phyloP scores from a whole-genome alignment of 495 filamentous ascomycete genomes.

The Penicillium robsamsonii region DNA sequence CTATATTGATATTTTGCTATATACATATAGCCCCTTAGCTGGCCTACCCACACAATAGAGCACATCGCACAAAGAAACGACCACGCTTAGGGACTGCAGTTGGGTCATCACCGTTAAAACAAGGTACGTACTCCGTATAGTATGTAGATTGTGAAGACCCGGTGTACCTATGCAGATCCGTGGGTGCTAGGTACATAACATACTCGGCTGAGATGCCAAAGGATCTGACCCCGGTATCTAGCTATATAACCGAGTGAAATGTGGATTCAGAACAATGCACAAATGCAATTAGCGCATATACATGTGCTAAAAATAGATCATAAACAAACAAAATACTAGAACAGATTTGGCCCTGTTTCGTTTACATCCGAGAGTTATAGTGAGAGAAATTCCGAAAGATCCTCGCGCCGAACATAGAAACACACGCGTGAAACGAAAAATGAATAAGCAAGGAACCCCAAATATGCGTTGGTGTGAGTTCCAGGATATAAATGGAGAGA shows the following conservation, averaged over 20 bases:
- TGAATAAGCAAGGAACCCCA: not conserved
- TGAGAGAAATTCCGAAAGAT: not conserved
- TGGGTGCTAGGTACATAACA: too few species aligned
- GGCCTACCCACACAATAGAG: not conserved
- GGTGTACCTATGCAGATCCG: too few species aligned
- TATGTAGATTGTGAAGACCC: too few species aligned
- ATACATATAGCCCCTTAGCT: not conserved
- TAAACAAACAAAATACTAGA: not conserved
- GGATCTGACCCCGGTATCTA: not conserved
- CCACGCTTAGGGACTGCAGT: too few species aligned
- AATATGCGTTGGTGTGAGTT: not conserved
- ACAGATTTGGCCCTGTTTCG: conserved; percentile 1
- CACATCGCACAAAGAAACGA: not conserved
- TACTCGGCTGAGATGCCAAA: not conserved
- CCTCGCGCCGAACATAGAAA: not conserved
- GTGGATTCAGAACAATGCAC: not conserved
- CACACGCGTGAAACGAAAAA: not conserved
- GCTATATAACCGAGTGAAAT: not conserved
- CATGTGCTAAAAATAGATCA: not conserved
- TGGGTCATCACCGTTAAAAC: too few species aligned
- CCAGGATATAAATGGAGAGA: not conserved
- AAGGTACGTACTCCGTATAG: too few species aligned
- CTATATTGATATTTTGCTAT: not conserved
- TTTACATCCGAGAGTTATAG: conserved; percentile 7
- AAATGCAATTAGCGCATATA: not conserved